phyloP scores from a whole-genome alignment of 768 basidiomycete species.

The Leucocoprinus leucothites region DNA sequence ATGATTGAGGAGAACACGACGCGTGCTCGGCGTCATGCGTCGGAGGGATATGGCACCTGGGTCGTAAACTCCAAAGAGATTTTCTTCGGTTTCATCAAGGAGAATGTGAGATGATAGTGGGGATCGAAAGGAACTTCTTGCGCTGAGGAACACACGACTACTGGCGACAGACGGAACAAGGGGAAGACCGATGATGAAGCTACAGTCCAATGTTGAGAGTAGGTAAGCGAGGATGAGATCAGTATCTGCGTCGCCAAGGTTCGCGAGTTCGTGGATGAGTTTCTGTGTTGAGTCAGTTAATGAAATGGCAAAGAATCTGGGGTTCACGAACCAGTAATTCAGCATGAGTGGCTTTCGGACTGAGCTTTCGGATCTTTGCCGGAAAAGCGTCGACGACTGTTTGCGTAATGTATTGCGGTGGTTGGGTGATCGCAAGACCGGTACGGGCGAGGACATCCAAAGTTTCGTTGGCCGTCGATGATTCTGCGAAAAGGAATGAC shows the following conservation, averaged over 20 bases:
- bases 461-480: constrained; percentile 15
- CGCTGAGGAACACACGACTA: constrained; percentile 17
- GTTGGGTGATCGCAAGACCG: constrained; percentile 32
- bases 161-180: constrained; percentile 28
- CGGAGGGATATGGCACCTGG: constrained; percentile 26
- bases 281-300: neutral
- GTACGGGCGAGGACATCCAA: constrained; percentile 27
- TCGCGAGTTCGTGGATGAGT: neutral
- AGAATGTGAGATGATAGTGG: constrained; percentile 23
- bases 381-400: constrained; percentile 1
- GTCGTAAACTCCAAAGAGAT: constrained; percentile 27
- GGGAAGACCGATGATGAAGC: constrained; percentile 33
- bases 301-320: neutral
- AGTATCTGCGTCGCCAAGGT: constrained; percentile 3
- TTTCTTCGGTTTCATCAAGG: constrained; percentile 25
- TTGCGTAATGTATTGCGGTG: constrained; percentile 29
- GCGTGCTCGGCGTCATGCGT: constrained; percentile 21
- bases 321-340: constrained; percentile 25
- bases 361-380: constrained; percentile 13
- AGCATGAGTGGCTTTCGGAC: constrained; percentile 27
- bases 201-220: constrained; percentile 27
- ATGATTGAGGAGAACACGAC: constrained; percentile 17
- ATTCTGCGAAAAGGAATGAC: constrained; percentile 24
- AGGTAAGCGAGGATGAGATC: constrained; percentile 29
- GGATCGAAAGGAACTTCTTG: neutral